Conservation (phyloP, 129 eudicot species). For the Pittosporum tobira region DNA sequence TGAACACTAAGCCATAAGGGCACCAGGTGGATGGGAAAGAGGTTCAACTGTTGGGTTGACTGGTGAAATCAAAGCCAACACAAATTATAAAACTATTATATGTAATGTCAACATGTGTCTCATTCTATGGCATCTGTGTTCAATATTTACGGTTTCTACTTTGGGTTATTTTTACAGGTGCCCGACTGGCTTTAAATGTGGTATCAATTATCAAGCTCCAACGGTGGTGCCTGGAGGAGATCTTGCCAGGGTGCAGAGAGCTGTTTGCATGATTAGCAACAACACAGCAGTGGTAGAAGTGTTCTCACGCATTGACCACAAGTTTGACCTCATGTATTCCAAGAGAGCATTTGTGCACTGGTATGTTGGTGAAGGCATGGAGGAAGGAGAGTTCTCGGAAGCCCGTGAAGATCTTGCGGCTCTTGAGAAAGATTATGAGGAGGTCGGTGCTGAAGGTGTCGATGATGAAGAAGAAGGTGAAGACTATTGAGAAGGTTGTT, state of each 20-base stretch:
- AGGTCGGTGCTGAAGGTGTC: conserved; percentile 15
- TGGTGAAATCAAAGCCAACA: too few relatives aligned
- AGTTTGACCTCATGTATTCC: conserved; percentile 18
- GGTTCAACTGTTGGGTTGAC: too few relatives aligned
- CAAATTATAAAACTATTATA: too few relatives aligned
- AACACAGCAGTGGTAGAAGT: conserved; percentile 13
- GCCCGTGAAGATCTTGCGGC: conserved; percentile 18
- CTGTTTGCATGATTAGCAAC: conserved; percentile 16
- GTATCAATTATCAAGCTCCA: conserved; percentile 17
- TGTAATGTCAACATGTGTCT: neutral
- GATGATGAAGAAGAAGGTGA: conserved; percentile 16
- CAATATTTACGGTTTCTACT: neutral
- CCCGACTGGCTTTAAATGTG: conserved; percentile 19
- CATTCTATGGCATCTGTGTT: neutral
- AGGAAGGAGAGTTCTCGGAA: conserved; percentile 20
- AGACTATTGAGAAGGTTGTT: conserved; percentile 6
- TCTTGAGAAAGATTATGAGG: conserved; percentile 15
- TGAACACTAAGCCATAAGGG: too few relatives aligned
- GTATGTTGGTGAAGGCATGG: conserved; percentile 24
- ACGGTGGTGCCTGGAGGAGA: conserved; percentile 15
- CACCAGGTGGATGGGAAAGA: too few relatives aligned
- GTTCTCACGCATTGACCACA: conserved; percentile 20
- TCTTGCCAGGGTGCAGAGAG: conserved; percentile 18
- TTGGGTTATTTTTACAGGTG: conserved; percentile 14
- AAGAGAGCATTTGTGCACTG: conserved; percentile 18